These are phyloP conservation scores for Gyrodon lividus DNA, from an alignment of 768 basidiomycete species.

Conservation along the genomic window DNA sequence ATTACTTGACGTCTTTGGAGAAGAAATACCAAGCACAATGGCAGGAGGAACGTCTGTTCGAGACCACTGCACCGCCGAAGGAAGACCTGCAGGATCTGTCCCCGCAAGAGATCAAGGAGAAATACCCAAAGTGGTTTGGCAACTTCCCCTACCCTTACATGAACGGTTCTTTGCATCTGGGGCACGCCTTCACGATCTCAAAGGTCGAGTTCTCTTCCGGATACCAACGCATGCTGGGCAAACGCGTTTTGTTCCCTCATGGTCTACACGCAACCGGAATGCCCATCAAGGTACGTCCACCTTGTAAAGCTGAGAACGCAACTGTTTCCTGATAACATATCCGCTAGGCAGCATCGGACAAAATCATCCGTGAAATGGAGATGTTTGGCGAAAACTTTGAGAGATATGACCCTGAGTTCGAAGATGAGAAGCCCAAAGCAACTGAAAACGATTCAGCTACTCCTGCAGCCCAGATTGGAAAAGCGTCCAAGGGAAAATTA, in stretches of 20 bases:
- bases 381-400: slow-evolving; percentile 92
- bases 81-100: slow-evolving; percentile 66
- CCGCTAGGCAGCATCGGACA: slow-evolving; percentile 91
- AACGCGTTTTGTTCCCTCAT: slow-evolving; percentile 93
- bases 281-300: slow-evolving; percentile 89
- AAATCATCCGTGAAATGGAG: slow-evolving; percentile 95
- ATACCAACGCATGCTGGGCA: slow-evolving; percentile 92
- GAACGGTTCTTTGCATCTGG: slow-evolving; percentile 96
- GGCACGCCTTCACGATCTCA: slow-evolving; percentile 97
- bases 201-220: slow-evolving; percentile 98
- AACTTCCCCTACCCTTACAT: slow-evolving; percentile 97
- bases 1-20: slow-evolving; percentile 81
- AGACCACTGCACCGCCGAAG: slow-evolving; percentile 75
- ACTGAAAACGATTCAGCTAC: slow-evolving; percentile 42
- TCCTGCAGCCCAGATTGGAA: slow-evolving; percentile 54
- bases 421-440: slow-evolving; percentile 42
- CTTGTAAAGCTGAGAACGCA: not conserved
- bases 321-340: not conserved
- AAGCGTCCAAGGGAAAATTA: slow-evolving; percentile 95
- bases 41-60: slow-evolving; percentile 75
- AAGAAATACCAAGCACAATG: slow-evolving; percentile 82
- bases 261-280: slow-evolving; percentile 98
- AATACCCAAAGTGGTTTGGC: slow-evolving; percentile 96
- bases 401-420: slow-evolving; percentile 42
- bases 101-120: slow-evolving; percentile 61